Conservation (phyloP, 306 rosid species). For the Castanea sativa region DNA sequence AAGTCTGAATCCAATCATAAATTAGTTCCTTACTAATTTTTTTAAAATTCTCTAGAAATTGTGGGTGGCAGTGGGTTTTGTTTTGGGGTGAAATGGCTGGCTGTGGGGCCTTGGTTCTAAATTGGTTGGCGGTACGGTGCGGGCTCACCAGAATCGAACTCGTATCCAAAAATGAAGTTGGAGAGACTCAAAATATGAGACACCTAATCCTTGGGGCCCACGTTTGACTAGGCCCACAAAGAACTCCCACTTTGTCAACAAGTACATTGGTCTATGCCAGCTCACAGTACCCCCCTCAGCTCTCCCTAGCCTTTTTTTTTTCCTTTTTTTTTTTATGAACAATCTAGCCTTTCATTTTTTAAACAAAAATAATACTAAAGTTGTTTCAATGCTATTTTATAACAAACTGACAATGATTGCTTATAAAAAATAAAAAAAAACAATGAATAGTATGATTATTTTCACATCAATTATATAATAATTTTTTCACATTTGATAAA, state of each 20-base stretch:
- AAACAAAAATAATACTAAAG: too few species aligned
- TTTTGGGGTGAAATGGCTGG: neutral
- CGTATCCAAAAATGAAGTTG: neutral
- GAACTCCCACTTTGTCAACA: neutral
- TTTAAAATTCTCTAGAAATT: neutral
- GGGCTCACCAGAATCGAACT: neutral
- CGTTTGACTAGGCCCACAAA: neutral
- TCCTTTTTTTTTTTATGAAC: too few species aligned
- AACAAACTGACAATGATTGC: too few species aligned
- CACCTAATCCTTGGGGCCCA: slow-evolving; percentile 7
- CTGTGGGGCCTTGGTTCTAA: neutral
- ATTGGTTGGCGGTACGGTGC: neutral
- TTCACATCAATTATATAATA: too few species aligned
- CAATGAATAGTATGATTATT: too few species aligned
- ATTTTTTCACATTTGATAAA: too few species aligned
- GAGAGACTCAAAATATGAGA: neutral
- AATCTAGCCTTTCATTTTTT: too few species aligned
- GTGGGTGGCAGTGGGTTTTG: neutral
- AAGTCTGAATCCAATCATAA: too few species aligned
- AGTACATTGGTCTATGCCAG: neutral
- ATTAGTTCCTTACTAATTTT: neutral
- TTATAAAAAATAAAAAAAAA: too few species aligned
- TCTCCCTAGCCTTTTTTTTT: neutral
- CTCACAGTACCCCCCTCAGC: neutral
- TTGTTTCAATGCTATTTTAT: too few species aligned